Base-by-base conservation (phyloP, 2,329 filamentous ascomycete genomes). In the Monosporascus sp. region DNA sequence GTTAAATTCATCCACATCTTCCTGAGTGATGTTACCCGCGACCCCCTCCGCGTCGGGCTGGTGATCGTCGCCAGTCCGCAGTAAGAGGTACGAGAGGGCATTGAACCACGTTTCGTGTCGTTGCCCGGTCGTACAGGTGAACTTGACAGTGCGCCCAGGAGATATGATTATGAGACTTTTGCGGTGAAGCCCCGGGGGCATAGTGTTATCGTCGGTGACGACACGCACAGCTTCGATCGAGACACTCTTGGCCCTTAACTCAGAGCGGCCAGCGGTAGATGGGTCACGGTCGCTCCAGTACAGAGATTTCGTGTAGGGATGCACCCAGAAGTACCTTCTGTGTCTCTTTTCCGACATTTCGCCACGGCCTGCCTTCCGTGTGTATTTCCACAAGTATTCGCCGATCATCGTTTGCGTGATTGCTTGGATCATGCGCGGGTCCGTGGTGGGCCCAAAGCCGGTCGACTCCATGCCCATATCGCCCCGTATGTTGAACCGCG, bases 331-430 rank as follows among this genome's bases (percentile, higher is more conserved):
- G 78, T 97, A 99, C 35, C 94, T 86, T 57, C 90, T 85, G 71
- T 99, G 94, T 50, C 94, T 84, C 52, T 92, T 96, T 62, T 86
- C 88, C 0, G 92, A 97, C 72, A 96, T 85, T 58, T 91, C 89
- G 52, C 86, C 88, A 24, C 93, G 87, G n/a, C 91, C 92, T 55
- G 92, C 81, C 75, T 94, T 96, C 64, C 94, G 88, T 0, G 94
- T 99, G 72, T 99, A 99, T 71, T 99, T 99, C 94, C 94, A 99
- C 41, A 99, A 78, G 70, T 93, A 97, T 70, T 99, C 94, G 52
- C 94, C 94, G 66, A 99, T 97, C 94, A 99, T 99, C 19, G 94
- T 97, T 72, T 99, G 93, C 2, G 94, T 99, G 60, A 99, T 97
- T 48, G 94, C 94, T 74, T 97, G 91, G 62, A 99, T 97, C 91